These are phyloP conservation scores for Termitomyces sp. DNA, from an alignment of 768 basidiomycete genomes.

Conservation along the genomic window DNA sequence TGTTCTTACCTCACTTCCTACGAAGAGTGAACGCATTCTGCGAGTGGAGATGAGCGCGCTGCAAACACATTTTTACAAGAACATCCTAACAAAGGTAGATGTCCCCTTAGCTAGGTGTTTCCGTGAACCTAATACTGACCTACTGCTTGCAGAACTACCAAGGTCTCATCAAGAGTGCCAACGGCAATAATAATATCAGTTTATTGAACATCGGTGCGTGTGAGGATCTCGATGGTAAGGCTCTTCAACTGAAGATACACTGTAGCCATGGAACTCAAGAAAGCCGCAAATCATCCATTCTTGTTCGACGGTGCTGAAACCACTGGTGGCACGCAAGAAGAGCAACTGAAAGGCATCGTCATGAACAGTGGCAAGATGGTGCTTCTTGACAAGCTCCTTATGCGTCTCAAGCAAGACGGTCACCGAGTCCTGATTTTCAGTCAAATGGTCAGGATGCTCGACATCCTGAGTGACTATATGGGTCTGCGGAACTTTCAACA, in stretches of 20 bases:
- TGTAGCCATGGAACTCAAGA: slow-evolving; percentile 96
- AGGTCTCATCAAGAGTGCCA: slow-evolving; percentile 84
- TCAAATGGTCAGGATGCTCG: slow-evolving; percentile 98
- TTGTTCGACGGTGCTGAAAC: slow-evolving; percentile 95
- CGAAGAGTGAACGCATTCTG: slow-evolving; percentile 96
- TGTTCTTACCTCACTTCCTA: slow-evolving; percentile 91
- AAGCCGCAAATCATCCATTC: slow-evolving; percentile 97
- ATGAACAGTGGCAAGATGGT: slow-evolving; percentile 99
- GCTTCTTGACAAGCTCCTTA: slow-evolving; percentile 93
- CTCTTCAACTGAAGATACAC: slow-evolving; percentile 2
- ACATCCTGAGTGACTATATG: slow-evolving; percentile 98
- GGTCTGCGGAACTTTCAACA: slow-evolving; percentile 81
- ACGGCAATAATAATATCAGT: slow-evolving; percentile 87
- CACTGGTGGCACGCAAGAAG: slow-evolving; percentile 55
- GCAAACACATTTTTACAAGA: slow-evolving; percentile 98
- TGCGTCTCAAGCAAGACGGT: slow-evolving; percentile 81
- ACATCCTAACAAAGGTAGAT: slow-evolving; percentile 83
- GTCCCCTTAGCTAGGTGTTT: background rate
- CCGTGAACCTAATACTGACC: background rate
- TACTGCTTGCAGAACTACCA: slow-evolving; percentile 71
- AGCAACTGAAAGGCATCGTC: slow-evolving; percentile 90
- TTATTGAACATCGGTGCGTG: slow-evolving; percentile 85
- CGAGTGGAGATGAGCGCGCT: slow-evolving; percentile 96
- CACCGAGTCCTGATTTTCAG: slow-evolving; percentile 99
- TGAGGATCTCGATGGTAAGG: slow-evolving; percentile 4